Percentiles rank a stretch among this genome's conserved stretches.
Conservation (phyloP, 73 alveolate species). For the Paramecium octaurelia region DNA sequence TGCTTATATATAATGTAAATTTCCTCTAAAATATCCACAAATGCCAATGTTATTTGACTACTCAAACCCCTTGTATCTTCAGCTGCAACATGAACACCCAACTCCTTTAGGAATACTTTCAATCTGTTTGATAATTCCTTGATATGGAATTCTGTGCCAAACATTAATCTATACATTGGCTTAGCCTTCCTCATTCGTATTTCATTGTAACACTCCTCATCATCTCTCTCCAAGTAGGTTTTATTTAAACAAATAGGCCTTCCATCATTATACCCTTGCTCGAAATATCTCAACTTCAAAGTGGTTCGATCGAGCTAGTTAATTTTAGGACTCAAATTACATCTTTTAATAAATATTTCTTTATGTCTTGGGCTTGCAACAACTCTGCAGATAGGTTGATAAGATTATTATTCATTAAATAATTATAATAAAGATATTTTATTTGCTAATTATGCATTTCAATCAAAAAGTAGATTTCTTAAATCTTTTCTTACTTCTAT, state of each 20-base stretch:
- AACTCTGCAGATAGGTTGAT: not conserved
- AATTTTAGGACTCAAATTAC: not conserved
- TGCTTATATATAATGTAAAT: not conserved
- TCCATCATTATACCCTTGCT: slow-evolving; percentile 31
- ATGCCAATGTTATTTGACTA: not conserved
- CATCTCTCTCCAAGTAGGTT: not conserved
- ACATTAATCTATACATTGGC: slow-evolving; percentile 36
- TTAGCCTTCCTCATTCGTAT: slow-evolving; percentile 7
- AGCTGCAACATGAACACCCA: slow-evolving; percentile 37
- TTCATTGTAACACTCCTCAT: not conserved
- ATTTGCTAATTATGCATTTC: not conserved
- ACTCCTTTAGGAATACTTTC: not conserved
- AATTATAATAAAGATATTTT: not conserved
- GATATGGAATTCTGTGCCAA: not conserved
- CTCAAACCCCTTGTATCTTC: not conserved
- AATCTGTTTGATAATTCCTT: not conserved
- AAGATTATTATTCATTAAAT: not conserved
- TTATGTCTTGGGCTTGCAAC: not conserved
- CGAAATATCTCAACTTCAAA: not conserved
- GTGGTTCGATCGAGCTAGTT: not conserved
- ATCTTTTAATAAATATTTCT: not conserved
- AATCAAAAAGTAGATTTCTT: slow-evolving; percentile 29
- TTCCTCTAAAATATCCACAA: not conserved
- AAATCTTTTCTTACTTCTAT: slow-evolving; percentile 36
- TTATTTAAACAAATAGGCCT: not conserved